These are phyloP conservation scores for Boletellus emodensis DNA, from an alignment of 768 basidiomycete species.

Conservation along the genomic window DNA sequence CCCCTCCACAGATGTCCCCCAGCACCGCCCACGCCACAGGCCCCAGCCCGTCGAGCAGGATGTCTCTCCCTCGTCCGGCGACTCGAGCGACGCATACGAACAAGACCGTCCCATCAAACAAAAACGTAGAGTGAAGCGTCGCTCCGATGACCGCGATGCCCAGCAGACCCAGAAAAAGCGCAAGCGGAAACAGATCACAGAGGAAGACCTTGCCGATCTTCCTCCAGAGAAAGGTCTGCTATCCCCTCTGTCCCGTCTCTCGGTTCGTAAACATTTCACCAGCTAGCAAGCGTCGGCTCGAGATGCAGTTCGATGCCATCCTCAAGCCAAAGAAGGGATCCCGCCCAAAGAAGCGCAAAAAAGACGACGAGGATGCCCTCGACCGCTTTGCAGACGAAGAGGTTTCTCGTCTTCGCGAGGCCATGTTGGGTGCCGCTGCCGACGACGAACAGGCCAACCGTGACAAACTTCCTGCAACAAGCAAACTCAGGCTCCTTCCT, in stretches of 20 bases:
- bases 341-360: constrained; percentile 65
- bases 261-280: constrained; percentile 3
- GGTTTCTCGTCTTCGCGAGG: constrained; percentile 81
- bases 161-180: constrained; percentile 46
- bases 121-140: constrained; percentile 29
- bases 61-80: constrained; percentile 34
- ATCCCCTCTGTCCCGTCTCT: not conserved
- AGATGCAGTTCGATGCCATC: constrained; percentile 84
- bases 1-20: constrained; percentile 37
- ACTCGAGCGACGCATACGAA: constrained; percentile 53
- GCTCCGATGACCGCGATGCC: constrained; percentile 42
- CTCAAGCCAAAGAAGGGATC: constrained; percentile 73
- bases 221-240: constrained; percentile 73
- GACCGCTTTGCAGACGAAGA: constrained; percentile 90
- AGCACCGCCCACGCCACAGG: constrained; percentile 36
- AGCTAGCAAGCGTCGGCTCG: constrained; percentile 77
- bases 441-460: constrained; percentile 79
- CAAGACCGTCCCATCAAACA: constrained; percentile 29
- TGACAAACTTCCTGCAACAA: constrained; percentile 75
- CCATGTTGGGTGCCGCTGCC: constrained; percentile 84
- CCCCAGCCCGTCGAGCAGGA: constrained; percentile 33
- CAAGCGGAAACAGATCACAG: constrained; percentile 56
- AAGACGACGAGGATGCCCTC: constrained; percentile 75
- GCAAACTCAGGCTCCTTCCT: constrained; percentile 81
- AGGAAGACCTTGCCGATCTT: constrained; percentile 63